Base-by-base conservation (phyloP, 352 stramenopile genomes). In the Globisporangium heterothallicum region DNA sequence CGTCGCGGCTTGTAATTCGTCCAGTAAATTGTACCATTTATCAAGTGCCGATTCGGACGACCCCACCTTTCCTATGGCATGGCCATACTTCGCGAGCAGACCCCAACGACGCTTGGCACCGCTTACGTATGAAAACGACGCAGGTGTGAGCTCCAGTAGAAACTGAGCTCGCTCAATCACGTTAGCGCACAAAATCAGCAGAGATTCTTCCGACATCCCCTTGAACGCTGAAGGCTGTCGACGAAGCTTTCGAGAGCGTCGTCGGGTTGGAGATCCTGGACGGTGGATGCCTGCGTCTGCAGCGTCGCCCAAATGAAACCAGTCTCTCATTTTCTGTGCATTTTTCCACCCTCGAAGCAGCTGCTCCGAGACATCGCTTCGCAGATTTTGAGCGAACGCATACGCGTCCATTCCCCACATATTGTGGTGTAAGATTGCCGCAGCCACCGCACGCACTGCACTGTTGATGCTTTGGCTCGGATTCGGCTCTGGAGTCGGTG, bases 391-490 rank as follows among this genome's bases (percentile, higher is more conserved):
- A 5, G 76, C 67, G 29, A 84, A 77, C 3, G 80, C 78, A 38
- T 76, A 89, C 10, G 83, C 83, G 63, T 93, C 83, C 73, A 91
- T 86, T 16, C 76, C 74, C 78, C 76, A 92, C 83, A 92, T 89
- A 47, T 93, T 93, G 49, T 93, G 83, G 46, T 93, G 80, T 22
- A 93, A 61, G 58, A 93, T 90, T 21, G 80, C 80, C 26, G 83
- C 83, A n/a, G 74, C 74, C 0, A 83, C 76, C 10, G 78, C 72
- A 42, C 77, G 76, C 42, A 93, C 80, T 8, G 83, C 83, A 6
- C 61, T 63, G 47, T 76, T 88, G 27, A 91, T 57, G 14, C 47
- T 56, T 12, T 68, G 52, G 24, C 73, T 81, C 7, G 58, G 49
- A 38, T 49, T 58, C 0, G 70, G 69, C 18, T 59, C 71, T 2